Evolutionary conservation across 1,139 yeast species (phyloP), one percentile per base, ranked within the genome.

Genomic region (Suhomyces taliae): DNA sequence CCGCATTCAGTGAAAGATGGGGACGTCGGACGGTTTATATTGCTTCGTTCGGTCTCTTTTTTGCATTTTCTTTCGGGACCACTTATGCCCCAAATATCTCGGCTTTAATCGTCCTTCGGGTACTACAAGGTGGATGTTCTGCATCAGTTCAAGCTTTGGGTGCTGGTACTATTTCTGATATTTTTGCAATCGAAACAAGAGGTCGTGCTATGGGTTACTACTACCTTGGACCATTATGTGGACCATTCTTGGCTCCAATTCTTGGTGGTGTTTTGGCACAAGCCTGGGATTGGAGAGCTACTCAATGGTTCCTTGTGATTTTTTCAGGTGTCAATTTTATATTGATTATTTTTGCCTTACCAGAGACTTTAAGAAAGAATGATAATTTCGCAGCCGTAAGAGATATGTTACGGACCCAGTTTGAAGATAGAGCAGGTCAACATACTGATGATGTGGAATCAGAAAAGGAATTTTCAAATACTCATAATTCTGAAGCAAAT

Each of bases 71-170:
- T 14, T 75, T 89, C 26, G 96, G 95, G 1, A 79, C 90, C 54
- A 83, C 96, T 0, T 64, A 85, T 34, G 71, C 90, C 0, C 85
- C 83, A 2, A 74, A 68, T 48, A 84, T 90, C 36, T 76, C 76
- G 1, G 74, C 82, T 41, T 74, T 90, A 44, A 85, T 89, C 57
- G 82, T 79, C 0, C 78, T 89, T 45, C 74, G 96, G 55, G 80
- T 87, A 12, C 64, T 88, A 3, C 77, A 86, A 41, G 96, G 96
- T 49, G 95, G 90, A 0, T 82, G 88, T 46, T 85, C 91, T 2
- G 95, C 95, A 0, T 82, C 91, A 38, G 96, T 89, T 0, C 96
- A 89, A 64, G 82, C 95, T 3, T 90, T 89, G 7, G 96, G 96
- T 1, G 96, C 96, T 0, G 96, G 96, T 3, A 87, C 96, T 0